Base-by-base conservation (phyloP, 306 rosid genomes). In the Erythrophleum fordii region DNA sequence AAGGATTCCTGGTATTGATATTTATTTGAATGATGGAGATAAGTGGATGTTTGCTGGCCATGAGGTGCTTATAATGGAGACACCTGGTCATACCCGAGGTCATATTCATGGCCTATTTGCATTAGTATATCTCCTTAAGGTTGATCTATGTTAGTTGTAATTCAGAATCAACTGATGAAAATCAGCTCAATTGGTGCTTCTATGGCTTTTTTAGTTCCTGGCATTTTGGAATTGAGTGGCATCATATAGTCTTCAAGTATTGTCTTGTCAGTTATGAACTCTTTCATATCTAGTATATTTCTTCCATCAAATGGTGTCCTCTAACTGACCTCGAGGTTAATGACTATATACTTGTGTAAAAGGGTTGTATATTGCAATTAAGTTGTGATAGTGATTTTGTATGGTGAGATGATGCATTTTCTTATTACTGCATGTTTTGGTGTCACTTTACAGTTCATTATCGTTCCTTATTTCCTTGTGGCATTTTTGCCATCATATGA, bases 11-110 rank as follows among this genome's bases (percentile, higher is more conserved):
- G 98, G 94, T 48, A 90, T 93, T 64, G 99, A 95, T 81, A 95
- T 95, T 79, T 77, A 64, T 78, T 91, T 95, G 85, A 91, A 91
- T 51, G 98, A 91, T 78, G 99, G 96, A 81, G 99, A 95, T 89
- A 91, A 80, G 89, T 95, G 99, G 99, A 95, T 95, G 99, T 95
- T 95, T 86, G 98, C 99, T 25, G 98, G 97, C 55, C 98, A 93
- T 78, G 97, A 93, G 90, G 99, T 91, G 83, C 92, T 76, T 72
- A 88, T 95, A 83, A 88, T 95, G 90, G 98, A 86, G 60, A 95
- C 99, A 52, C 98, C 99, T 75, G 98, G 99, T 73, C 98, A 93
- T 87, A 91, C 99, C 45, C 92, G 60, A 95, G 99, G 99, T 95
- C 66, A 41, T 13, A 72, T 60, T 76, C 69, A 58, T 76, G 48